Conservation (phyloP, 176 grass and related monocot genomes). For the Stipa capillata region DNA sequence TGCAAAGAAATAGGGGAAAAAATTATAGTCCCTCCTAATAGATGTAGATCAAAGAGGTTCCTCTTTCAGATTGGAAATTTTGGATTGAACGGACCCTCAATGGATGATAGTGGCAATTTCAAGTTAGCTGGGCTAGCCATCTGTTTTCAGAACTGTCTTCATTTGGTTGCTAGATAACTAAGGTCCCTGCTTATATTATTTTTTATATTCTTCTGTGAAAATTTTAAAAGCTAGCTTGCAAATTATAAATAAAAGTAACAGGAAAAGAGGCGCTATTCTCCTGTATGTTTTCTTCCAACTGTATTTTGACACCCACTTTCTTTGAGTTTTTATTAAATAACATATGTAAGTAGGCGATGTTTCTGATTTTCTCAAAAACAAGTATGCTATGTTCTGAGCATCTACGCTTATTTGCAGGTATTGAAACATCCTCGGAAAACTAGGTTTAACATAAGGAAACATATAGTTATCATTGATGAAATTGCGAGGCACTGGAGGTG, state of each 20-base stretch:
- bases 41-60: background rate
- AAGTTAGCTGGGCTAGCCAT: background rate
- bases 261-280: background rate
- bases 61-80: background rate
- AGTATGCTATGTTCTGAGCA: background rate
- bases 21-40: background rate
- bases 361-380: background rate
- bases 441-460: slow-evolving; percentile 33
- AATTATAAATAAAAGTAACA: background rate
- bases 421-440: slow-evolving; percentile 10
- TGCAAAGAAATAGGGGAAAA: background rate
- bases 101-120: background rate
- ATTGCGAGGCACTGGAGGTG: slow-evolving; percentile 34
- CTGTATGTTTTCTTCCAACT: background rate
- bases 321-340: slow-evolving; percentile 6
- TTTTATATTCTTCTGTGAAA: background rate
- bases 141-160: background rate
- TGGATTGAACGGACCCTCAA: background rate
- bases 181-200: background rate
- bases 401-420: slow-evolving; percentile 27
- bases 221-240: background rate
- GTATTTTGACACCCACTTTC: background rate
- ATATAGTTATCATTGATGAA: slow-evolving; percentile 35
- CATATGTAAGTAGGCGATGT: background rate
- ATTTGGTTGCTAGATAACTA: too few species aligned